Percentiles rank a stretch among this genome's conserved stretches.
Conservation (phyloP, 371 early-diverging fungal genomes). For the Syncephalis plumigaleata region DNA sequence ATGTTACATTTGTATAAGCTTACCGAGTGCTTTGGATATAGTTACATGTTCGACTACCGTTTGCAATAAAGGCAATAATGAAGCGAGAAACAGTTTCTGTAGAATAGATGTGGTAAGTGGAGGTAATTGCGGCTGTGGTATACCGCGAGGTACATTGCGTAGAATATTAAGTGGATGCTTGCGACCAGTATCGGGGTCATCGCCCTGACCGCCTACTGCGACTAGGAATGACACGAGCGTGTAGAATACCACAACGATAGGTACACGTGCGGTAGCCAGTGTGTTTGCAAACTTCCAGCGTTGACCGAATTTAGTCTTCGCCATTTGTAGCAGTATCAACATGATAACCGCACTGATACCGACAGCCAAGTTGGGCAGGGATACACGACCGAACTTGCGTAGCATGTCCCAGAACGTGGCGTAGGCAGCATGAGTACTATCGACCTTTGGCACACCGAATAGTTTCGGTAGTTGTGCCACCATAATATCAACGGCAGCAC, state of each 20-base stretch:
- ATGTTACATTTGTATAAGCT: too few relatives aligned
- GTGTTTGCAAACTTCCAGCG: neutral
- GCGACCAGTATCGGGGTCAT: too few relatives aligned
- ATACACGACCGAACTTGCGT: neutral
- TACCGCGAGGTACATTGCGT: slow-evolving; percentile 48
- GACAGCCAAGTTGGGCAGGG: neutral
- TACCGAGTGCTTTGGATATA: slow-evolving; percentile 50
- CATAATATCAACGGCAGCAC: slow-evolving; percentile 51
- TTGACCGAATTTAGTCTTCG: neutral
- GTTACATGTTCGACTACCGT: slow-evolving; percentile 68
- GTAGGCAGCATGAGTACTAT: slow-evolving; percentile 17
- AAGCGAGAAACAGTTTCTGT: too few relatives aligned
- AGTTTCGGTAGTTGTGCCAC: slow-evolving; percentile 49
- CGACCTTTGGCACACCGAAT: slow-evolving; percentile 42
- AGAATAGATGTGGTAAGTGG: slow-evolving; percentile 12
- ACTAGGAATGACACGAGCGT: slow-evolving; percentile 24
- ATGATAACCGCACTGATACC: neutral
- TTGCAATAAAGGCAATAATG: slow-evolving; percentile 23
- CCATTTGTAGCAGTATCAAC: neutral
- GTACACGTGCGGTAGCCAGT: slow-evolving; percentile 3
- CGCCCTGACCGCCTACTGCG: neutral
- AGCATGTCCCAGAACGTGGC: neutral
- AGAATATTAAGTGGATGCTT: slow-evolving; percentile 19
- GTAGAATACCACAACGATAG: slow-evolving; percentile 27
- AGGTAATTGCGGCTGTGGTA: slow-evolving; percentile 33